These are phyloP conservation scores for Puccinia hordei DNA, from an alignment of 1,284 basidiomycete genomes.

Conservation along the genomic window DNA sequence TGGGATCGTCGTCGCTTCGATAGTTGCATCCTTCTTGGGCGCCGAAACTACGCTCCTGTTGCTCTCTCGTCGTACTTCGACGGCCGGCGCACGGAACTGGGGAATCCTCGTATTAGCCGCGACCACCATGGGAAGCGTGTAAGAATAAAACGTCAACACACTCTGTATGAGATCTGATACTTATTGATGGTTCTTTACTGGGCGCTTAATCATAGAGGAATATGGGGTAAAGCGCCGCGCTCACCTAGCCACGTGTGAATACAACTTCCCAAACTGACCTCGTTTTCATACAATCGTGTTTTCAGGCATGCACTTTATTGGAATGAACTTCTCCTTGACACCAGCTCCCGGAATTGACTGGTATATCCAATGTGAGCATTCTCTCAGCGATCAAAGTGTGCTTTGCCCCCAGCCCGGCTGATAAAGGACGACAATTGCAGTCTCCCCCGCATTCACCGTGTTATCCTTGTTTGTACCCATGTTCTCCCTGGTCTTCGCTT, in stretches of 20 bases:
- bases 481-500: slow-evolving; percentile 27
- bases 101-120: slow-evolving; percentile 29
- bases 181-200: not conserved
- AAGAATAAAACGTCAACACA: not conserved
- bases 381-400: not conserved
- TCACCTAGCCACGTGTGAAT: not conserved
- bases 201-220: slow-evolving; percentile 7
- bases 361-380: slow-evolving; percentile 36
- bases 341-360: slow-evolving; percentile 22
- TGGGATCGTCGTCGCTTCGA: slow-evolving; percentile 32
- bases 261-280: not conserved
- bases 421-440: not conserved
- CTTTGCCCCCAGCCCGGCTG: not conserved
- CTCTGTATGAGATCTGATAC: too few species aligned
- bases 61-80: slow-evolving; percentile 37
- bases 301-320: slow-evolving; percentile 47
- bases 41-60: slow-evolving; percentile 46
- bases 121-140: slow-evolving; percentile 42
- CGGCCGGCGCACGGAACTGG: slow-evolving; percentile 41
- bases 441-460: slow-evolving; percentile 38
- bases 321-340: slow-evolving; percentile 37
- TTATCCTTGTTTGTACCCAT: slow-evolving; percentile 39
- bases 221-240: slow-evolving; percentile 11
- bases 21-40: slow-evolving; percentile 31
- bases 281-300: not conserved